Base-by-base conservation (phyloP, 192 early-diverging fungal species). In the Gonapodya sp. region DNA sequence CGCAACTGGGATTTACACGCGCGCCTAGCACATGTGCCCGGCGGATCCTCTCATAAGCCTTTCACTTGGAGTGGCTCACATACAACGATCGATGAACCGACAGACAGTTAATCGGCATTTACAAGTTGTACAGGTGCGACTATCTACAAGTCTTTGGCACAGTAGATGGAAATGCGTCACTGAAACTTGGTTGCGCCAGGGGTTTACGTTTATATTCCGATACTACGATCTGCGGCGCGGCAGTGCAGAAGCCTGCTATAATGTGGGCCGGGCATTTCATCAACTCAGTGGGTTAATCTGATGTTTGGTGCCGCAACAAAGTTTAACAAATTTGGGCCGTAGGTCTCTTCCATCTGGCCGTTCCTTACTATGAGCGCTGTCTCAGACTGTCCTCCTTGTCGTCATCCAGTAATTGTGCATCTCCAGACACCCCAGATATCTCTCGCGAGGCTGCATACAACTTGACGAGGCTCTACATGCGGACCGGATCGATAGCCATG, bases 261-360 rank as follows among this genome's bases (percentile, higher is more conserved):
- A 99, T 82, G 81, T 94, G 72, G 98, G 88, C 0, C 87, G 97
- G n/a, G 92, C 93, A 0, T 98, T 94, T 83, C 98, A 99, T 85
- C 89, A 92, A n/a, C 35, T 99, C 46, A 35, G 36, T 24, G 36
- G 14, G 86, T 84, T 84, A 81, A 0, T 80, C 31, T 2, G 2
- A 1, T n/a, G 2, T 36, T 16, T 8, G 35, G 1, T 14, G 1
- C 32, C 37, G 1, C n/a, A n/a, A n/a, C n/a, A n/a, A n/a, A n/a
- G 2, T 2, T 36, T 1, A 79, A n/a, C 31, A 0, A 83, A 84
- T 79, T 24, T 30, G 31, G 8, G 73, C 24, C 1, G 36, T 34
- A 88, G 95, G 94, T 0, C 84, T 96, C 73, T 86, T 86, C 33
- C 92, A 96, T 81, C 83, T 96, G 30, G 97, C 97, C 0, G 84